A percentile compares a stretch with the other conserved stretches of the same genome.
Evolutionary conservation across 1,284 basidiomycete species (phyloP).

Genomic region (Moniliella sp.): DNA sequence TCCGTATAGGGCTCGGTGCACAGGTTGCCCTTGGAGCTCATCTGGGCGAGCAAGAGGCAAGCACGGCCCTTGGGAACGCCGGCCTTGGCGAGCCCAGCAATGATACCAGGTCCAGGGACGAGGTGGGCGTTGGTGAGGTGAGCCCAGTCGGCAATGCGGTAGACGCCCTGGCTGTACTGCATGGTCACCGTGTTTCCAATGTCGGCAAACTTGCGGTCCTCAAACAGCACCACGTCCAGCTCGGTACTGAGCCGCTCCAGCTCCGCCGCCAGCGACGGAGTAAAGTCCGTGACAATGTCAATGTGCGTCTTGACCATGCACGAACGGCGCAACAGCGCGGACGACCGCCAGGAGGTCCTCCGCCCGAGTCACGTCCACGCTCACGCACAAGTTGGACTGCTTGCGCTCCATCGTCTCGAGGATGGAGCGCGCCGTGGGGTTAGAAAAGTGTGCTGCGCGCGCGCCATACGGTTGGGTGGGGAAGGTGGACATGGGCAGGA

Average conservation of each 20-base stretch:
- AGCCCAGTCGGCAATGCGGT: constrained; percentile 84
- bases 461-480: constrained; percentile 12
- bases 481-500: no score
- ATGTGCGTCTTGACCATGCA: constrained; percentile 57
- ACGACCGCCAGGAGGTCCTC: constrained; percentile 64
- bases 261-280: constrained; percentile 48
- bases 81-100: constrained; percentile 63
- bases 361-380: constrained; percentile 72
- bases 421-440: constrained; percentile 35
- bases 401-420: constrained; percentile 70
- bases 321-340: constrained; percentile 47
- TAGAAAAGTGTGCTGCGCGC: constrained; percentile 13
- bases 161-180: constrained; percentile 78
- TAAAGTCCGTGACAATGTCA: constrained; percentile 83
- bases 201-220: constrained; percentile 97
- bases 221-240: constrained; percentile 88
- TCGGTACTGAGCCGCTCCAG: constrained; percentile 52
- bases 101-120: constrained; percentile 68
- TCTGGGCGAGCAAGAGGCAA: constrained; percentile 76
- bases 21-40: constrained; percentile 75
- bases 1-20: constrained; percentile 66
- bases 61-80: constrained; percentile 66
- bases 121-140: constrained; percentile 95
- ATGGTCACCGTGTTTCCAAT: constrained; percentile 91
- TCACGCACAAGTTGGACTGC: constrained; percentile 74